These are phyloP conservation scores for Tylopilus subfusipes DNA, from an alignment of 768 basidiomycete genomes.

Conservation along the genomic window DNA sequence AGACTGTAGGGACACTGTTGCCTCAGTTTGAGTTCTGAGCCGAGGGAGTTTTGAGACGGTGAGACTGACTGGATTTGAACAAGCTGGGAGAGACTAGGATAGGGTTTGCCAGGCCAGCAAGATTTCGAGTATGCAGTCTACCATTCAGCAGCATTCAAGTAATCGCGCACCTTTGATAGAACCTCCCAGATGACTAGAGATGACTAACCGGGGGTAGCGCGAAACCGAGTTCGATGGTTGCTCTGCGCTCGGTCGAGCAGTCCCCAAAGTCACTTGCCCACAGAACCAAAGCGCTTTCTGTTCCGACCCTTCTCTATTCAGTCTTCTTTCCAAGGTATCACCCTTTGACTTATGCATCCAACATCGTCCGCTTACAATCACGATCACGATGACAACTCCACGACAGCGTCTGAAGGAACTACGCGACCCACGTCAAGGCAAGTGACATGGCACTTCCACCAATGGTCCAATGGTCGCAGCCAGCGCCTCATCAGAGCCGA, in stretches of 20 bases:
- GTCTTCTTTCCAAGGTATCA: not conserved
- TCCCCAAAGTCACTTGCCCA: no score
- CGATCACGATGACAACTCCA: conserved; percentile 31
- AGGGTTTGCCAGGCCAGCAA: not conserved
- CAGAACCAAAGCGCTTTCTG: no score
- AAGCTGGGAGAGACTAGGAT: not conserved
- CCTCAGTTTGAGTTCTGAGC: not conserved
- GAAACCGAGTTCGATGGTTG: no score
- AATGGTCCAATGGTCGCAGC: conserved; percentile 78
- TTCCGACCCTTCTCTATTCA: not conserved
- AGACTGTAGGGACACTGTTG: not conserved
- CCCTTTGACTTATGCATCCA: not conserved
- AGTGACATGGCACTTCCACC: conserved; percentile 82
- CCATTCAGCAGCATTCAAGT: no score
- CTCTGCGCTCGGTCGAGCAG: no score
- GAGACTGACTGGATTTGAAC: not conserved
- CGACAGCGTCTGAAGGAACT: conserved; percentile 39
- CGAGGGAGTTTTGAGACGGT: not conserved
- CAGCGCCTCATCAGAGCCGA: conserved; percentile 72
- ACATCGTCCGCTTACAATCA: not conserved
- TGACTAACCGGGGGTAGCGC: no score
- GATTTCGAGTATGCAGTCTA: no score
- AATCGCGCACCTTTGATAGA: no score
- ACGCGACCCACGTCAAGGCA: conserved; percentile 61
- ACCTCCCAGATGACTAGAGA: no score